Base-by-base conservation (phyloP, 352 stramenopile genomes). In the Phytophthora citricola region DNA sequence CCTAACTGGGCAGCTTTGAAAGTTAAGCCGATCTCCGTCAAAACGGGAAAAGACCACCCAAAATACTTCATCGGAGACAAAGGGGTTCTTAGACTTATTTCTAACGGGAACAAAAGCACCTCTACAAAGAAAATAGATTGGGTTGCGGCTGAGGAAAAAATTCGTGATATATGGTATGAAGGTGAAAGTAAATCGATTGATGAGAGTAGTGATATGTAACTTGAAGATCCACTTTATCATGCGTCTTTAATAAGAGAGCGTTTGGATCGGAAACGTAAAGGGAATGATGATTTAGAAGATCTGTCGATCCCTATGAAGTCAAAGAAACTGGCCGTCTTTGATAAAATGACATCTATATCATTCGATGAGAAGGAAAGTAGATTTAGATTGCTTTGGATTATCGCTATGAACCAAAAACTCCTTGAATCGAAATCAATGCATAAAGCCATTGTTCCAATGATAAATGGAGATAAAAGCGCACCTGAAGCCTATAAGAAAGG, bases 181-280 rank as follows among this genome's bases (percentile, higher is more conserved):
- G 50, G 31, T 17, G 59, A 60, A 39, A 61, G 48, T 41, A 39
- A 61, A 22, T 52, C 44, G 36, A 63, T 69, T 22, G 52, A 69
- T 39, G 60, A 63, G 52, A 27, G 57, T 45, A 22, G 34, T 36
- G 12, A 15, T 7, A 69, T 60, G 58, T 20, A 41, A 2, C 5
- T 32, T 38, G 58, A 66, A 41, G 60, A 61, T 56, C 22, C 45
- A 20, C 24, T 58, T 24, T 48, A 47, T 47, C 36, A 48, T 48
- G 38, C 24, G 34, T 48, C 36, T 27, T 15, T 58, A 58, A 40
- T 39, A 22, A 46, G 24, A 46, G 15, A 46, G 14, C 40, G 40
- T 26, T 46, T 46, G 5, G 40, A 46, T 15, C 40, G n/a, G 17
- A 60, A 52, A 31, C 29, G 39, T 38, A 49, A 0, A 15, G 32